A percentile compares a stretch with the other conserved stretches of the same genome.
Conservation (phyloP, 192 early-diverging fungal genomes). For the Chytriomyces sp. region DNA sequence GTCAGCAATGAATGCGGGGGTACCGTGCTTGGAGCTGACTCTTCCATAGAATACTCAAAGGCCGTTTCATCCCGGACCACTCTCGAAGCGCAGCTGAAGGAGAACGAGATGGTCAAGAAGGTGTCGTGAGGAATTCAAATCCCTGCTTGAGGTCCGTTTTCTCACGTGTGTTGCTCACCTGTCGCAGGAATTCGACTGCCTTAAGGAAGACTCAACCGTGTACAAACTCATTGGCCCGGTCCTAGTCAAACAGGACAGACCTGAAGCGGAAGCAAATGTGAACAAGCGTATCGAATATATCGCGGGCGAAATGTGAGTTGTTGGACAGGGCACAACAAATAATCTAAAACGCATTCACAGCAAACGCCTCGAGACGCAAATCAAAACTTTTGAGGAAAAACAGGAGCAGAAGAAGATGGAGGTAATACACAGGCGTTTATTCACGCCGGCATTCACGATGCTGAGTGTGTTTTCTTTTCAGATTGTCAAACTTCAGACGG, state of each 20-base stretch:
- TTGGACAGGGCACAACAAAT: background rate
- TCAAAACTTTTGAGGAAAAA: constrained; percentile 82
- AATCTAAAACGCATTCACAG: constrained; percentile 43
- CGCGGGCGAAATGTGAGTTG: constrained; percentile 77
- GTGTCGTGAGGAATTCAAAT: constrained; percentile 39
- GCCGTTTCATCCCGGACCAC: constrained; percentile 76
- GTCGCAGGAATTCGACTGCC: constrained; percentile 80
- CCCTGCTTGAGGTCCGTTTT: background rate
- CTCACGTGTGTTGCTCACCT: constrained; percentile 15
- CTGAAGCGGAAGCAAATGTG: constrained; percentile 86
- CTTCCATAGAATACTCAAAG: constrained; percentile 71
- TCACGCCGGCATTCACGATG: constrained; percentile 12
- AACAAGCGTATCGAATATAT: constrained; percentile 95
- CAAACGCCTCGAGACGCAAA: constrained; percentile 79
- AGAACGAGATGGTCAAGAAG: constrained; percentile 90
- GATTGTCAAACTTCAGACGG: constrained; percentile 34
- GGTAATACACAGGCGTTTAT: constrained; percentile 54
- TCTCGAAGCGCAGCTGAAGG: constrained; percentile 94
- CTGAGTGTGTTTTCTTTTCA: constrained; percentile 34
- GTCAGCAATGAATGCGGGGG: background rate
- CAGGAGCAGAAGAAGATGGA: constrained; percentile 83
- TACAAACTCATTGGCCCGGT: constrained; percentile 98
- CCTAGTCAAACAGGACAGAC: constrained; percentile 88
- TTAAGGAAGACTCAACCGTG: constrained; percentile 82
- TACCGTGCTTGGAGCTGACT: background rate